Evolutionary conservation across 768 basidiomycete species (phyloP), one percentile per base, ranked within the genome.

Genomic region (Strobilomyces dryophilus): DNA sequence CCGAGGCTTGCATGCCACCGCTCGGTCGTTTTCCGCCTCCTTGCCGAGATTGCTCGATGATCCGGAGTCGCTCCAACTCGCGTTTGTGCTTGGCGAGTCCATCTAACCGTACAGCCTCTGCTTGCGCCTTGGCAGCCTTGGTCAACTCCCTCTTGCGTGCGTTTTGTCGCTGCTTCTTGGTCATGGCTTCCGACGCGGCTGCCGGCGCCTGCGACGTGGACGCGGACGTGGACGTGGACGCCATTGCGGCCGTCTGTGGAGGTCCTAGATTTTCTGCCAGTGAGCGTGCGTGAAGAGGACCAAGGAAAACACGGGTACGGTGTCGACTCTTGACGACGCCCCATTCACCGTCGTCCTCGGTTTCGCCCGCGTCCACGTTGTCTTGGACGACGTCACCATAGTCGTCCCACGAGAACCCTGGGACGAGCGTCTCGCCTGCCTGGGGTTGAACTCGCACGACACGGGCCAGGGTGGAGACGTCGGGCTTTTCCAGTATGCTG

Each of bases 291-390:
- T 9, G 20, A 35, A 14, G 29, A 35, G 29, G n/a, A 21, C 44
- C 24, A 41, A 9, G 7, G 20, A 47, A 45, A 53, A 47, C 9
- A 81, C 79, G 74, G 24, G 69, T 58, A 44, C 73, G 75, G 36
- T 69, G 65, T 52, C 77, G 76, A 59, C 81, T 80, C 69, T 75
- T 79, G 59, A 92, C 88, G 40, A 89, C 80, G 21, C 82, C 87
- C 91, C 89, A 92, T 17, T 74, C 76, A 3, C 83, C 86, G 47
- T 85, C 88, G 49, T 89, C 89, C 64, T 87, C 88, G 24, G 24
- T 24, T 26, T 79, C 82, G 53, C 83, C 85, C 5, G 79, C 82
- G 41, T 83, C 83, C 36, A 69, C 65, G 32, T 57, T 59, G 0
- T 64, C 70, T 17, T 62, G 62, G 47, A 79, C 66, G 20, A 80